Evolutionary conservation across 2,329 filamentous ascomycete species (phyloP), one percentile per base, ranked within the genome.

Genomic region (Sporothrix pallida): DNA sequence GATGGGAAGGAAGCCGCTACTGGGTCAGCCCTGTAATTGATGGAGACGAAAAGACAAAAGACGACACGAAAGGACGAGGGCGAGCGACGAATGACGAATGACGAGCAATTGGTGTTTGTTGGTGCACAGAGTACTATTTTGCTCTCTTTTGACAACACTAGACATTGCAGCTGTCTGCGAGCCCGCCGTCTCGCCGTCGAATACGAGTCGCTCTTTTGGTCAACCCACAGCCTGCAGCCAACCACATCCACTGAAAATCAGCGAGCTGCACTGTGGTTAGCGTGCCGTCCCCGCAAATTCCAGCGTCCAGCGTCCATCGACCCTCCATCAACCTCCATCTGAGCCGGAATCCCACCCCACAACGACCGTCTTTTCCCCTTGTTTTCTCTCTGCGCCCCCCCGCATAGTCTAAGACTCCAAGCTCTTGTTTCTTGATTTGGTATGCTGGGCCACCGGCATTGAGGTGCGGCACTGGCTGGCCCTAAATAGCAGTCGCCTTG

Each of bases 281-380:
- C 26, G 56, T 37, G 58, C 13, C 31, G 20, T 56, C 60, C 60
- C 60, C 60, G 60, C 60, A 63, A 63, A 63, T n/a, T n/a, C 31
- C 2, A 26, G 52, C n/a, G 8, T 12, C n/a, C 31, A 37, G 31
- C 31, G 31, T 5, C 31, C 31, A 37, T 5, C 31, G 31, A 37
- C 31, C 31, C 4, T 37, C 31, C 31, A 37, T 7, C 31, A 37
- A 37, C 48, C 15, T 26, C 52, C 20, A 56, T 56, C 52, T 56
- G 20, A 56, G 20, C 52, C 52, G 52, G 20, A 52, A 52, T 52
- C 48, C 52, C 20, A 26, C 20, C 13, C 52, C 20, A 56, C 48
- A 52, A 15, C 12, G 31, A 3, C 2, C 31, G 31, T 37, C 7
- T 5, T 37, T 37, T 37, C 31, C 31, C 31, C 31, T 37, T 37